Evolutionary conservation across 768 basidiomycete genomes (phyloP).

Genomic region (Royoungia palumana): DNA sequence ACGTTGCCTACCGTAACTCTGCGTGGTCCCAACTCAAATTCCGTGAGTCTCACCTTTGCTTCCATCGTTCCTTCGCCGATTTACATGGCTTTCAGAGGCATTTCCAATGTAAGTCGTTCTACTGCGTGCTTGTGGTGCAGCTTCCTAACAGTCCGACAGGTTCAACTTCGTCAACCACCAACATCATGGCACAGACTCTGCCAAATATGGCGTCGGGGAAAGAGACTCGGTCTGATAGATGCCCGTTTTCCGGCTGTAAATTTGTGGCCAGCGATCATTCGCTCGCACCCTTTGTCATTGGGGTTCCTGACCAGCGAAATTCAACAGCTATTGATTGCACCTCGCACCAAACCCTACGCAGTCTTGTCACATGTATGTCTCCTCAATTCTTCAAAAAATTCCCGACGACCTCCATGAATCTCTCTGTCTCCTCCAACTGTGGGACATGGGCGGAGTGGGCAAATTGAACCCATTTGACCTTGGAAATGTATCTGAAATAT

Average conservation of each 20-base stretch:
- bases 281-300: background rate
- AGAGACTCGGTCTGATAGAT: constrained; percentile 25
- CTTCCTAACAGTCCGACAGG: constrained; percentile 44
- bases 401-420: constrained; percentile 32
- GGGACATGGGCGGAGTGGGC: constrained; percentile 35
- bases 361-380: background rate
- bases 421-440: constrained; percentile 37
- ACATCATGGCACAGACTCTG: constrained; percentile 78
- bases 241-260: constrained; percentile 5
- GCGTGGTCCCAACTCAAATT: constrained; percentile 93
- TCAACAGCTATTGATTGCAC: background rate
- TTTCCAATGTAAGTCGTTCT: constrained; percentile 66
- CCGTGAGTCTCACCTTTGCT: constrained; percentile 46
- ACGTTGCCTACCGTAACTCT: constrained; percentile 83
- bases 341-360: background rate
- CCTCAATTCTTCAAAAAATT: constrained; percentile 21
- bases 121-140: background rate
- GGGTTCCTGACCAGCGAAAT: background rate
- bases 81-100: constrained; percentile 41
- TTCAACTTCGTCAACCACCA: constrained; percentile 94
- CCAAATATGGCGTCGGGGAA: constrained; percentile 61
- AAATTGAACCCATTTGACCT: constrained; percentile 37
- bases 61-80: constrained; percentile 2
- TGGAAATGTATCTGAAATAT: constrained; percentile 31
- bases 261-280: background rate